Conservation (phyloP, 2,329 filamentous ascomycete genomes). For the Colletotrichum sp. region DNA sequence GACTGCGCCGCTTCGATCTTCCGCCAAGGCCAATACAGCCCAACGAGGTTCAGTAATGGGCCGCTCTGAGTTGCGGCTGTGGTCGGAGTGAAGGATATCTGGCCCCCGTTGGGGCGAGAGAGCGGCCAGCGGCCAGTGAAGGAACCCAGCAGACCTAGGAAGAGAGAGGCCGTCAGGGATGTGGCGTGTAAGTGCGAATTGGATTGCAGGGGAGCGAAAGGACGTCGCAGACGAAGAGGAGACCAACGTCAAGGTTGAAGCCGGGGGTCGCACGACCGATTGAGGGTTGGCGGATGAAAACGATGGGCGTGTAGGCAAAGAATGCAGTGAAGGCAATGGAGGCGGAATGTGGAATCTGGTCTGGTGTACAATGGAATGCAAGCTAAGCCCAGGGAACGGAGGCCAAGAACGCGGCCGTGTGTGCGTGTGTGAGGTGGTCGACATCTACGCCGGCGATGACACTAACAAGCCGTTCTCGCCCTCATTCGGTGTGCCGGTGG, state of each 20-base stretch:
- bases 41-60: slow-evolving; percentile 1
- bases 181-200: not conserved
- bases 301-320: not conserved
- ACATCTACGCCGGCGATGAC: not conserved
- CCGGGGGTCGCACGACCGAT: not conserved
- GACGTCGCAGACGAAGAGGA: not conserved
- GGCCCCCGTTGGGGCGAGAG: not conserved
- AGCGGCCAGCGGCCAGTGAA: not conserved
- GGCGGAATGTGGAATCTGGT: not conserved
- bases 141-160: not conserved
- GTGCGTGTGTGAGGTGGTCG: not conserved
- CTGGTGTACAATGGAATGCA: not conserved
- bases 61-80: not conserved
- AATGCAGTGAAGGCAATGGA: not conserved
- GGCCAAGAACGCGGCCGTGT: not conserved
- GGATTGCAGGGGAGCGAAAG: not conserved
- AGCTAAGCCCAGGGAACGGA: not conserved
- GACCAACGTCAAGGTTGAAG: not conserved
- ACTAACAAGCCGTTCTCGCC: not conserved
- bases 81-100: not conserved
- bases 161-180: not conserved
- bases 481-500: not conserved
- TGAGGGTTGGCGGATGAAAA: not conserved
- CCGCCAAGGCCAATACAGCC: slow-evolving; percentile 11
- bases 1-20: not conserved